Evolutionary conservation across 257 asterid genomes (phyloP), one percentile per base, ranked within the genome.

Genomic region (Echites panduratus): DNA sequence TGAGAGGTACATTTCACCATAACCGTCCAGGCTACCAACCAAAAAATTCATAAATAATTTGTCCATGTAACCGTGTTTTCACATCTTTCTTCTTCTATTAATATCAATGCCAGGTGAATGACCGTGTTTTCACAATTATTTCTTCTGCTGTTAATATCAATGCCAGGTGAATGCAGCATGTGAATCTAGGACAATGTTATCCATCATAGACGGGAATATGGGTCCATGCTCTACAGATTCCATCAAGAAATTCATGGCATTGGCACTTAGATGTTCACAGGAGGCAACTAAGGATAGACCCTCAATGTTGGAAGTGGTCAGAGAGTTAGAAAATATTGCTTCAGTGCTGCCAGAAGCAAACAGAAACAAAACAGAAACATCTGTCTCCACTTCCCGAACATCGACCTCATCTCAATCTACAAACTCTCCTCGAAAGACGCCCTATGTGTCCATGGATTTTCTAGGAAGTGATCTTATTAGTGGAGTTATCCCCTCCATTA

Each of bases 201-300:
- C 92, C 53, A 79, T 92, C 73, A 77, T 92, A 79, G 98, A 92
- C 86, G 79, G 79, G 80, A 79, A 83, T 22, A 87, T 92, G 91
- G 95, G 96, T 70, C 80, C 89, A 1, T 90, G 81, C 75, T 86
- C 89, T 10, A 76, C 89, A 0, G 95, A 89, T 54, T 83, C 84
- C 11, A 84, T 83, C 32, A 88, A 87, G 79, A 87, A 63, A 81
- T 84, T 92, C 75, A 71, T 90, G 85, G 83, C 77, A 45, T 81
- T 92, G 78, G 96, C 96, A 27, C 79, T 92, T 7, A 81, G 80
- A 81, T 90, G 96, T 83, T 87, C 90, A 70, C 43, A 70, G 78
- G 96, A 92, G 48, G 89, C 86, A 64, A 89, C 88, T 24, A 87
- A 86, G 54, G 83, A 78, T 16, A 86, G 96, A 83, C 96, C 96